Base-by-base conservation (phyloP, 169 alveolate species). In the Miamiensis avidus region DNA sequence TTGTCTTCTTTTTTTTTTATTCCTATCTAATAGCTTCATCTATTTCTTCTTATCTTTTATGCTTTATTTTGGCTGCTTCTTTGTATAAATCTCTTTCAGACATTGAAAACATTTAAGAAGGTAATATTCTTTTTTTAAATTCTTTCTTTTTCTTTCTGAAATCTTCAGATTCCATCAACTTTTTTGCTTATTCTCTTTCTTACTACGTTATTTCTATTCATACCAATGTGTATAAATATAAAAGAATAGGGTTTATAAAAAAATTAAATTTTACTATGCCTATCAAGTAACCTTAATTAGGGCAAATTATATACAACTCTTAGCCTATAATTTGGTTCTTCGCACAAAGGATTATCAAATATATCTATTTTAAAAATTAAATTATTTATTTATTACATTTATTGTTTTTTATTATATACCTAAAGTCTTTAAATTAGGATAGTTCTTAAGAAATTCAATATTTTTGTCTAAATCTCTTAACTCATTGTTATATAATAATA, bases 261-360 rank as follows among this genome's bases (percentile, higher is more conserved):
- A 4, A 28, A 27, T 49, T 20, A 28, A 29, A 25, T 29, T n/a
- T 31, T 20, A 82, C 84, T 85, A 85, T 93, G 96, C 75, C 97
- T 85, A 92, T 96, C 97, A 15, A 96, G 87, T 1, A 94, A 75
- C 86, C 90, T 89, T 65, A 96, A 74, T 64, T 87, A 82, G 32
- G 97, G 97, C 72, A 96, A 78, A 4, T 94, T 82, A 83, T 89
- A 85, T 25, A 96, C 94, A 0, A 96, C 95, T 85, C 95, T 93
- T 29, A 91, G 90, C 79, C 98, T 83, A 78, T 95, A 96, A 78
- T 96, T 91, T 0, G 98, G 97, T 74, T 96, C 98, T 77, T 95
- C 97, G n/a, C 96, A 95, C 1, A 95, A 81, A 4, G 98, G 97
- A 86, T 96, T 96, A 33, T 94, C 95, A 82, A 91, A 93, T 73